phyloP scores from a whole-genome alignment of 495 filamentous ascomycete species.

The Podospora anserina region DNA sequence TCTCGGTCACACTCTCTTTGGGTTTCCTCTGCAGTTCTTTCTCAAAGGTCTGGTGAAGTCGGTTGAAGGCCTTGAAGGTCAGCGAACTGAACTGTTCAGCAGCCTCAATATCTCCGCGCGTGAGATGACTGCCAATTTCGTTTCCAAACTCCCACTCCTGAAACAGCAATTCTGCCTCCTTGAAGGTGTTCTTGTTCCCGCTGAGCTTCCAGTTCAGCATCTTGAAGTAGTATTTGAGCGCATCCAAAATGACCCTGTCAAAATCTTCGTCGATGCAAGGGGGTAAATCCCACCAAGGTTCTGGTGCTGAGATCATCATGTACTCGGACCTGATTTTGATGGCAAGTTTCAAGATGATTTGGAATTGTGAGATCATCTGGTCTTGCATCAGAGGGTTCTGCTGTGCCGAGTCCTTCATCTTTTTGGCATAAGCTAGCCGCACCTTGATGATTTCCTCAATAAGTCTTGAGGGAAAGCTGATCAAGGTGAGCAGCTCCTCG shows the following conservation, averaged over 20 bases:
- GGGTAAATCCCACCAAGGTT: constrained; percentile 91
- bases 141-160: constrained; percentile 98
- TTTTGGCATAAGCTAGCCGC: constrained; percentile 84
- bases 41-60: constrained; percentile 87
- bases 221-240: constrained; percentile 94
- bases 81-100: constrained; percentile 97
- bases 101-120: constrained; percentile 92
- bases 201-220: constrained; percentile 96
- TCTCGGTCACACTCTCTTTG: constrained; percentile 78
- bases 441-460: constrained; percentile 96
- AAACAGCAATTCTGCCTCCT: constrained; percentile 94
- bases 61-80: constrained; percentile 83
- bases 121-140: constrained; percentile 79
- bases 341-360: constrained; percentile 84
- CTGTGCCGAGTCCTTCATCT: constrained; percentile 84
- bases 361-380: constrained; percentile 95
- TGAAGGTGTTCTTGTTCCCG: constrained; percentile 98
- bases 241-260: constrained; percentile 91
- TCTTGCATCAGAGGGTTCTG: constrained; percentile 88
- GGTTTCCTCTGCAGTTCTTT: constrained; percentile 78
- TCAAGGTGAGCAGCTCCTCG: constrained; percentile 89
- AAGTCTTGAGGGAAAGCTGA: constrained; percentile 92
- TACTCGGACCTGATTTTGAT: constrained; percentile 90
- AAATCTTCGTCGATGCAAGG: constrained; percentile 97
- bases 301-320: constrained; percentile 73